Conservation (phyloP, 768 basidiomycete species). For the Coprinopsis cinerea region DNA sequence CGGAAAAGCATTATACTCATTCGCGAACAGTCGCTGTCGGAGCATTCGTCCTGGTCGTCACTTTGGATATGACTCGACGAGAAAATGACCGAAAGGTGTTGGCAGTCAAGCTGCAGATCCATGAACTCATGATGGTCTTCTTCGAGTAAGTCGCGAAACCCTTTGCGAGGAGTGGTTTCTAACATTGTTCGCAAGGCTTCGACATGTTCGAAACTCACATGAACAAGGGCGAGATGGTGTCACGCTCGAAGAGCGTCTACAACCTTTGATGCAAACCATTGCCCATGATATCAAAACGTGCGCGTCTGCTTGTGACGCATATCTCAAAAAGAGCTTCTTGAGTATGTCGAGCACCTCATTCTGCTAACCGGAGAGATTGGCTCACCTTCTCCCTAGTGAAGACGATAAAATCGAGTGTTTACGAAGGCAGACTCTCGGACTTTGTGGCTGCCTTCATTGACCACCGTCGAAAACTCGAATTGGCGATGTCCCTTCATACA, state of each 20-base stretch:
- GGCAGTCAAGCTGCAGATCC: conserved; percentile 43
- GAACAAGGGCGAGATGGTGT: conserved; percentile 26
- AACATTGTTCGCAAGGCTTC: conserved; percentile 20
- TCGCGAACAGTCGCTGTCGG: conserved; percentile 33
- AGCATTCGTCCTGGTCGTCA: conserved; percentile 45
- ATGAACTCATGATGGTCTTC: conserved; percentile 40
- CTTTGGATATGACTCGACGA: conserved; percentile 40
- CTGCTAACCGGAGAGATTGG: background rate
- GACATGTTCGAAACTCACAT: conserved; percentile 20
- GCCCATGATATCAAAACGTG: conserved; percentile 37
- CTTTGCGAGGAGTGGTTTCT: background rate
- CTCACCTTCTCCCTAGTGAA: conserved; percentile 22
- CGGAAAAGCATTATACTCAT: background rate
- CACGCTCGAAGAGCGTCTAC: conserved; percentile 25
- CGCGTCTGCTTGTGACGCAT: conserved; percentile 40
- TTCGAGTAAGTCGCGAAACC: conserved; percentile 30
- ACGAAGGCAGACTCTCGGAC: conserved; percentile 32
- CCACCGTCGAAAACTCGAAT: conserved; percentile 28
- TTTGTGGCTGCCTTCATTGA: conserved; percentile 28
- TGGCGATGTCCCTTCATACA: conserved; percentile 33
- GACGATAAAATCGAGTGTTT: conserved; percentile 29
- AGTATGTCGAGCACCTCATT: conserved; percentile 18
- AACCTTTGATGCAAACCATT: conserved; percentile 22
- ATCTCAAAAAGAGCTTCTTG: conserved; percentile 37
- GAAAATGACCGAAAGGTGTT: conserved; percentile 48